These are phyloP conservation scores for Microsporum canis DNA, from an alignment of 2,329 filamentous ascomycete genomes.

Conservation along the genomic window DNA sequence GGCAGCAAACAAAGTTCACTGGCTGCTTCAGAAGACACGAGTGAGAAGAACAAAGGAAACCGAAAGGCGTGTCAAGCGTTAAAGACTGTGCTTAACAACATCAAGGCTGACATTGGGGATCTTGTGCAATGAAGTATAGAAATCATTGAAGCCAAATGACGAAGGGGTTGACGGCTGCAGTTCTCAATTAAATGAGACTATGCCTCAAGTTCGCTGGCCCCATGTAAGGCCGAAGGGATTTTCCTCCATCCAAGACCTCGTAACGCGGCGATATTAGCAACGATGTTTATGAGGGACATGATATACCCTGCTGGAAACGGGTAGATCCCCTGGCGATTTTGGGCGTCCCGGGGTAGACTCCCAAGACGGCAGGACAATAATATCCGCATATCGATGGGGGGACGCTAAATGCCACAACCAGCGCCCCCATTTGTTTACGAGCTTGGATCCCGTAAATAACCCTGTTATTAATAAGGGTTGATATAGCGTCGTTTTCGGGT, in stretches of 20 bases:
- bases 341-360: not conserved
- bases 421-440: not conserved
- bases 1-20: constrained; percentile 1
- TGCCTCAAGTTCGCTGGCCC: not conserved
- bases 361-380: not conserved
- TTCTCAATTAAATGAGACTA: not conserved
- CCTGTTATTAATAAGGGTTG: not conserved
- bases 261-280: not conserved
- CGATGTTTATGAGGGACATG: not conserved
- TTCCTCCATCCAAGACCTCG: not conserved
- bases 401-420: not conserved
- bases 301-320: not conserved
- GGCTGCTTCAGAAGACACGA: not conserved
- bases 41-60: not conserved
- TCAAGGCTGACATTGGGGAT: not conserved
- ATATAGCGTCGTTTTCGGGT: not conserved
- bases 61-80: not conserved
- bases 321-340: constrained; percentile 1
- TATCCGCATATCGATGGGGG: not conserved
- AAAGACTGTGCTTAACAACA: not conserved
- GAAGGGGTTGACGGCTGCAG: not conserved
- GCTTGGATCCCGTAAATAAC: not conserved
- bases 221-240: not conserved
- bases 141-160: not conserved
- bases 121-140: not conserved